phyloP scores from a whole-genome alignment of 768 basidiomycete genomes.

The Auriscalpium vulgare region DNA sequence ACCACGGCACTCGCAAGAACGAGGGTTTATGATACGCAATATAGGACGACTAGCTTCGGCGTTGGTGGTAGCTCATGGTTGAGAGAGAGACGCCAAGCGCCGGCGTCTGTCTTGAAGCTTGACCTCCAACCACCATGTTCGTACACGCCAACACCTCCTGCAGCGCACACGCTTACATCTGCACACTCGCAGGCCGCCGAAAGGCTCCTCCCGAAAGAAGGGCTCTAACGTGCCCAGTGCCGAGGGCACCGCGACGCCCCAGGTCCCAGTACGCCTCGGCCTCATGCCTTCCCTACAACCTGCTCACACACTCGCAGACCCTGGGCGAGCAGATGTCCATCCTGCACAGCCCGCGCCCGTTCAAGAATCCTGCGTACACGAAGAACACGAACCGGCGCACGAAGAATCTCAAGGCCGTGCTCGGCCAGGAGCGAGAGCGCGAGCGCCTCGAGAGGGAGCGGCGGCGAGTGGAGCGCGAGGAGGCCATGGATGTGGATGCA shows the following conservation, averaged over 20 bases:
- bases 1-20: no score
- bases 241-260: slow-evolving; percentile 25
- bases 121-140: not conserved
- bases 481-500: slow-evolving; percentile 49
- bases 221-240: slow-evolving; percentile 17
- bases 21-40: no score
- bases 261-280: slow-evolving; percentile 19
- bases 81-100: no score
- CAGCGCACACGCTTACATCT: not conserved
- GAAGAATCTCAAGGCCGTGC: slow-evolving; percentile 73
- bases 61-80: no score
- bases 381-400: slow-evolving; percentile 67
- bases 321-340: slow-evolving; percentile 72
- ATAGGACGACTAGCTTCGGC: no score
- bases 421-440: slow-evolving; percentile 72
- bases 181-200: slow-evolving; percentile 22
- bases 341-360: slow-evolving; percentile 59
- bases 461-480: slow-evolving; percentile 38
- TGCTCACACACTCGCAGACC: slow-evolving; percentile 33
- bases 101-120: no score
- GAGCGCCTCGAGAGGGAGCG: slow-evolving; percentile 62
- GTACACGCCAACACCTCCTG: not conserved
- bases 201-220: slow-evolving; percentile 24
- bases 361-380: slow-evolving; percentile 66
- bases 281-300: no score